Evolutionary conservation across 2,329 filamentous ascomycete genomes (phyloP), one percentile per base, ranked within the genome.

Genomic region (Fusarium oxysporum): DNA sequence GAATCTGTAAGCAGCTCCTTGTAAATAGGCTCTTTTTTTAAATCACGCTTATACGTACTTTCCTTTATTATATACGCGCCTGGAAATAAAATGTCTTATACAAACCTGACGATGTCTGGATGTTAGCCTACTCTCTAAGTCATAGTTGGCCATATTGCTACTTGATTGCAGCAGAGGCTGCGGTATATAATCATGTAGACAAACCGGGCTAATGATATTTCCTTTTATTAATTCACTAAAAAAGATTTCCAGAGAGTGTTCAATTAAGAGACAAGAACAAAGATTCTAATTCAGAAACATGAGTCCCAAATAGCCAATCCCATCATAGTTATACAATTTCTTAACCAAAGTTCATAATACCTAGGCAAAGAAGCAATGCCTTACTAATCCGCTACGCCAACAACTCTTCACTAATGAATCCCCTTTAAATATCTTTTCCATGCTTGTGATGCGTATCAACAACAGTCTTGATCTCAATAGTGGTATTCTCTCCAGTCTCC

Each of bases 401-500:
- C 23, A 25, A 25, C 23, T 25, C 23, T 25, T 14, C 21, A 16
- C 12, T 9, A 23, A 33, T 7, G 5, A 4, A 17, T 50, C 4
- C 21, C n/a, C 6, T 28, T 50, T n/a, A 50, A 14, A 35, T 12
- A 35, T 11, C 32, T 21, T 51, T 51, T 17, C 21, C n/a, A 12
- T 51, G 21, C 10, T 33, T 51, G 30, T 35, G 8, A 12, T 35
- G n/a, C 7, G 32, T 23, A 17, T 23, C n/a, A 12, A 33, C 10
- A 23, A 51, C 32, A 51, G 47, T 35, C 32, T 33, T 51, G 4
- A 51, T 19, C 32, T 33, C 47, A 33, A 35, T 14, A 13, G 30
- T 51, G 6, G 30, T 51, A 16, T 85, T 85, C 77, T 84, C 80
- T 1, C 85, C 85, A 12, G 77, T 82, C 47, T 81, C 76, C 0